Evolutionary conservation across 208 protist genomes (phyloP).

Genomic region (Tritrichomonas musculus): DNA sequence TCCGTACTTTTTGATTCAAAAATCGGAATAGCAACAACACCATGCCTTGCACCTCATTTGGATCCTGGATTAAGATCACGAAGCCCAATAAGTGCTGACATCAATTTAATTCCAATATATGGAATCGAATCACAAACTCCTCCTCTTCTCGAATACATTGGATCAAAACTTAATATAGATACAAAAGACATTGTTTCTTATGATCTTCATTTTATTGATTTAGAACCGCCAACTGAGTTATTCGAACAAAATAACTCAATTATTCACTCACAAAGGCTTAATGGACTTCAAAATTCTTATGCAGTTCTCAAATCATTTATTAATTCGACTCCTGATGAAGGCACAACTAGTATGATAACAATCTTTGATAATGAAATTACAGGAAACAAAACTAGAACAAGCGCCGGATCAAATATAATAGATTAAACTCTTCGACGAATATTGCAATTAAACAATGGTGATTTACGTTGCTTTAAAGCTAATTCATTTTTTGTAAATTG

Average conservation of each 20-base stretch:
- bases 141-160: background rate
- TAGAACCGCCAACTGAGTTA: background rate
- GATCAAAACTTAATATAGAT: background rate
- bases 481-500: slow-evolving; percentile 3
- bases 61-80: background rate
- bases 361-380: background rate
- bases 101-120: background rate
- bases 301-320: background rate
- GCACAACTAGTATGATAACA: background rate
- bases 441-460: background rate
- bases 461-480: background rate
- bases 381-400: background rate
- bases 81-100: background rate
- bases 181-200: background rate
- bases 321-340: background rate
- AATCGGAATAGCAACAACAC: background rate
- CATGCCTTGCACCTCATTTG: background rate
- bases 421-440: background rate
- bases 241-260: background rate
- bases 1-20: background rate
- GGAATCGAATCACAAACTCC: background rate
- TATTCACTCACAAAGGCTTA: background rate
- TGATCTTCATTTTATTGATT: background rate
- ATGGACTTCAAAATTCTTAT: background rate
- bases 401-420: background rate